Evolutionary conservation across 306 rosid species (phyloP).

Genomic region (Cicer cuneatum): DNA sequence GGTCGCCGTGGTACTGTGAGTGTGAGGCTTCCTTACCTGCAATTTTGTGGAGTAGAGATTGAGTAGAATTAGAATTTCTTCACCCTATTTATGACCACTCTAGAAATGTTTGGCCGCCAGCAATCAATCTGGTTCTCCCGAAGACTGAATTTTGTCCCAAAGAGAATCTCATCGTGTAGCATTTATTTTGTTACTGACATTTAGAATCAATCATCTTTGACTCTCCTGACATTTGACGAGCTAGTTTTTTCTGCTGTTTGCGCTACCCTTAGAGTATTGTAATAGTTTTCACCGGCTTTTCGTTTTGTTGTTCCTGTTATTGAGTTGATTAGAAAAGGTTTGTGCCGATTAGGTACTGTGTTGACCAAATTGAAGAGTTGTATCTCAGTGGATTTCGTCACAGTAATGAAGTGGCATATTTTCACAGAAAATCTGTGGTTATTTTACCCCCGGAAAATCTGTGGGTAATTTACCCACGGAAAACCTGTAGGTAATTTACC

Average conservation of each 20-base stretch:
- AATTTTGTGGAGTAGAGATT: constrained; percentile 79
- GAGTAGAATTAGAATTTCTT: constrained; percentile 54
- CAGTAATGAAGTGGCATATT: constrained; percentile 59
- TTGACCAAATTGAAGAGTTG: constrained; percentile 63
- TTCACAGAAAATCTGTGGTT: too few relatives aligned
- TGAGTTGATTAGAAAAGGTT: constrained; percentile 57
- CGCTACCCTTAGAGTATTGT: constrained; percentile 52
- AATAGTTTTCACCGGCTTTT: constrained; percentile 59
- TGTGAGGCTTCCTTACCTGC: constrained; percentile 60
- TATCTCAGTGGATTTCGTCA: constrained; percentile 59
- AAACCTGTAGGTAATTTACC: too few relatives aligned
- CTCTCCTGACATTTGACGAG: constrained; percentile 46
- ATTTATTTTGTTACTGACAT: constrained; percentile 58
- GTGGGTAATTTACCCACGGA: too few relatives aligned
- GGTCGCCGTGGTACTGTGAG: constrained; percentile 89
- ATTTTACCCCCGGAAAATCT: too few relatives aligned
- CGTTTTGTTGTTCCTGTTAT: constrained; percentile 48
- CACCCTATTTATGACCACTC: constrained; percentile 45
- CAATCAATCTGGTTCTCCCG: constrained; percentile 55
- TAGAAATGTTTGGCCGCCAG: constrained; percentile 44
- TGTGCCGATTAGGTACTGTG: constrained; percentile 50
- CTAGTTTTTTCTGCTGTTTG: constrained; percentile 60
- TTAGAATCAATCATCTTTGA: constrained; percentile 60
- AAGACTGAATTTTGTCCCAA: constrained; percentile 35
- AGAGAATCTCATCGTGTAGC: constrained; percentile 55